Base-by-base conservation (phyloP, 352 stramenopile genomes). In the Thalassiosira mediterranea region DNA sequence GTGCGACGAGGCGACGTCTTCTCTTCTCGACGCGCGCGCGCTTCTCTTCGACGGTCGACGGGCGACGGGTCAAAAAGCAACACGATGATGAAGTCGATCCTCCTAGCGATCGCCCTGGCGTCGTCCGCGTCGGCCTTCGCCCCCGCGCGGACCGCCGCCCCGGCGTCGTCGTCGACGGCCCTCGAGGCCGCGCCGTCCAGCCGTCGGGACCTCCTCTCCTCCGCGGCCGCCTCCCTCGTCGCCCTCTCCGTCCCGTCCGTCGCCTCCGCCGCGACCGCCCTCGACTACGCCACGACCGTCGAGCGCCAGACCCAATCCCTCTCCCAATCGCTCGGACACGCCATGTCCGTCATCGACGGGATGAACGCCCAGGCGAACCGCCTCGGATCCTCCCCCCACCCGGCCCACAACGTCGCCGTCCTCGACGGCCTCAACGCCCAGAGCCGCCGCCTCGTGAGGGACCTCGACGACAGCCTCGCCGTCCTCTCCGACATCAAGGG, bases 341-440 rank as follows among this genome's bases (percentile, higher is more conserved):
- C 71, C 32, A 15, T 80, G 8, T 29, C 49, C 23, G 63, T 66
- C 5, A 57, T 80, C 54, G 71, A 80, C 38, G 72, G 72, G 19
- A 81, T 81, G 63, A 74, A 71, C 34, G 40, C 48, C 15, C 62
- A 81, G 21, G 62, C 72, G 0, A 38, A 57, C 17, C 68, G 68
- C 23, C 28, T 78, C 4, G 31, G 48, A 1, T 42, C 59, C 0
- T 67, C 38, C 4, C 38, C 68, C 17, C 37, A 44, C 37, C 37
- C 37, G 37, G 37, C 37, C 21, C 68, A 78, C 44, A 52, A 57
- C 19, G n/a, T 78, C 10, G 13, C 51, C 23, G 68, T 69, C 2
- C 42, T 78, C 38, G 68, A 78, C 29, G 71, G 62, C 0, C 42
- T 80, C 11, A 72, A 80, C 56, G 31, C 47, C 7, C 71, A 80